phyloP scores from a whole-genome alignment of 2,329 filamentous ascomycete species.

The Curvularia sp. region DNA sequence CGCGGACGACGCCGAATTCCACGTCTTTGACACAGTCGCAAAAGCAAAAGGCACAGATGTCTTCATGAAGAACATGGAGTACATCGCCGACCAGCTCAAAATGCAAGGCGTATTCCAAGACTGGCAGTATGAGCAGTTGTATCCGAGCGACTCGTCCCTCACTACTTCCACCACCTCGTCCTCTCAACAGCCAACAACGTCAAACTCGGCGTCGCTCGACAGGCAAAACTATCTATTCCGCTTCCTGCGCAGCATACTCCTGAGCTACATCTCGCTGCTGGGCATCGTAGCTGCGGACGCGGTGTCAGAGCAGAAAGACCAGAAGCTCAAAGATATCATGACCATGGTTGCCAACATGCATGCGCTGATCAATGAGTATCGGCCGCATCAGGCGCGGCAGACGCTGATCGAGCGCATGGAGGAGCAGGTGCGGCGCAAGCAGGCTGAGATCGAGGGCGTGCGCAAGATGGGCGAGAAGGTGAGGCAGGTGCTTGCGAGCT shows the following conservation, averaged over 20 bases:
- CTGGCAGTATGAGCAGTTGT: conserved; percentile 74
- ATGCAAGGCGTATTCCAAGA: conserved; percentile 67
- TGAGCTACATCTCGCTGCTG: conserved; percentile 87
- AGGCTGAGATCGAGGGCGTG: conserved; percentile 74
- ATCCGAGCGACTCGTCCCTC: conserved; percentile 50
- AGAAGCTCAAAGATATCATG: conserved; percentile 79
- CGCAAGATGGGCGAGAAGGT: conserved; percentile 74
- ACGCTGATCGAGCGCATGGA: conserved; percentile 88
- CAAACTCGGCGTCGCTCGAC: conserved; percentile 58
- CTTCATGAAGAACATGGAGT: conserved; percentile 36
- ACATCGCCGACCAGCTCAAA: conserved; percentile 37
- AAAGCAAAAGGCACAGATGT: conserved; percentile 34
- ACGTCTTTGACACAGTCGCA: conserved; percentile 74
- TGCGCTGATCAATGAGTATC: conserved; percentile 91
- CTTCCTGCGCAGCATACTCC: conserved; percentile 80
- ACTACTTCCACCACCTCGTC: conserved; percentile 35
- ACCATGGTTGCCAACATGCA: conserved; percentile 90
- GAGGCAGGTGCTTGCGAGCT: conserved; percentile 72
- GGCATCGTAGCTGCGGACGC: conserved; percentile 74
- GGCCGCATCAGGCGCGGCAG: conserved; percentile 90
- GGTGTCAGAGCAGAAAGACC: conserved; percentile 65
- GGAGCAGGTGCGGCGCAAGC: conserved; percentile 75
- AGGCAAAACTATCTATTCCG: conserved; percentile 71
- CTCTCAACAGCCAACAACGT: conserved; percentile 34
- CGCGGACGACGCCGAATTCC: conserved; percentile 68